Evolutionary conservation across 2,329 filamentous ascomycete species (phyloP).

Genomic region (Diaporthe caulivora): DNA sequence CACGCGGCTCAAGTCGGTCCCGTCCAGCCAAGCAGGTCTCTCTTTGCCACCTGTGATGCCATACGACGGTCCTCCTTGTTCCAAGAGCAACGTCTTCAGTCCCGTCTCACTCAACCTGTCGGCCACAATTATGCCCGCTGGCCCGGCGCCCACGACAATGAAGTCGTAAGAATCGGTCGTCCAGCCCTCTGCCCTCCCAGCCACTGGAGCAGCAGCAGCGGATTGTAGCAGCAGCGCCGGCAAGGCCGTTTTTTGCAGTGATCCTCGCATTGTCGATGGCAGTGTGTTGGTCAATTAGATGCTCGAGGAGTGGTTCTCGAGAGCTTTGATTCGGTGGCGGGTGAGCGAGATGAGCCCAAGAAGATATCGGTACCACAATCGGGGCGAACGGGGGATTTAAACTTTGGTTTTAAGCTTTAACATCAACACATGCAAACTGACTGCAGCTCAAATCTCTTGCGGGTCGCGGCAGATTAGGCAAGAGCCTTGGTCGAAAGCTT

Average conservation of each 20-base stretch:
- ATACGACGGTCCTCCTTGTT: conserved; percentile 67
- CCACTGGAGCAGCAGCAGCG: conserved; percentile 8
- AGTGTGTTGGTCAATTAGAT: not conserved
- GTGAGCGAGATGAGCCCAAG: not conserved
- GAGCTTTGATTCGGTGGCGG: not conserved
- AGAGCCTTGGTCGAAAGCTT: not conserved
- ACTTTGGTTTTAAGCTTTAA: conserved; percentile 8
- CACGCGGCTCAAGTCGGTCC: conserved; percentile 71
- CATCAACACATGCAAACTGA: not conserved
- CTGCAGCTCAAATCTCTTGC: not conserved
- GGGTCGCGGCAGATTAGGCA: not conserved
- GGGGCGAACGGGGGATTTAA: not conserved
- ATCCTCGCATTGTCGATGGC: conserved; percentile 1
- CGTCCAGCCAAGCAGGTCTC: conserved; percentile 68
- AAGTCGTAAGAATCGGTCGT: conserved; percentile 63
- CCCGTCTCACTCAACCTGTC: conserved; percentile 71
- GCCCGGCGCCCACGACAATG: conserved; percentile 71
- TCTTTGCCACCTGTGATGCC: conserved; percentile 71
- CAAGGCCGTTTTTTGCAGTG: conserved; percentile 11
- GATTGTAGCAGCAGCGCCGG: conserved; percentile 21
- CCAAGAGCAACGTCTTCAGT: conserved; percentile 69
- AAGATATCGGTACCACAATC: not conserved
- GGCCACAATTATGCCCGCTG: conserved; percentile 70
- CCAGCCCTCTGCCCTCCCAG: conserved; percentile 23
- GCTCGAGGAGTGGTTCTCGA: not conserved